These are phyloP conservation scores for Sherardia arvensis DNA, from an alignment of 257 asterid species.

Conservation along the genomic window DNA sequence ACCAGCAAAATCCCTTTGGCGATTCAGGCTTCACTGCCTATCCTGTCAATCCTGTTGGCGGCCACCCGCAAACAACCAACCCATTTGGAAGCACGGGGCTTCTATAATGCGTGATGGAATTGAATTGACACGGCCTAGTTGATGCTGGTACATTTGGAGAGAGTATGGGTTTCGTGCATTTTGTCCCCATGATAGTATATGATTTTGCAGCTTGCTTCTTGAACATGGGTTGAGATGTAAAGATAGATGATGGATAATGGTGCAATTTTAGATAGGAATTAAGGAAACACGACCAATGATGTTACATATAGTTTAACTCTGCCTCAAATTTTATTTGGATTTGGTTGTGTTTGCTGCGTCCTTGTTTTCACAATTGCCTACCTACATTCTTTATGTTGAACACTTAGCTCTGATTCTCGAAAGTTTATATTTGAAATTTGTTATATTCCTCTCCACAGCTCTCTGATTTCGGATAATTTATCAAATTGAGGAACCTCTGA, in stretches of 20 bases:
- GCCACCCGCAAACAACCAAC: conserved; percentile 54
- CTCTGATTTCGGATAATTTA: too few relatives aligned
- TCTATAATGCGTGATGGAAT: conserved; percentile 28
- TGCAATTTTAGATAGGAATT: conserved; percentile 10
- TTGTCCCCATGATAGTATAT: conserved; percentile 7
- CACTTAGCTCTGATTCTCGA: background rate
- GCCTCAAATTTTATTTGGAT: background rate
- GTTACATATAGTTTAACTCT: background rate
- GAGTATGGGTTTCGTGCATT: conserved; percentile 22
- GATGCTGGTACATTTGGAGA: conserved; percentile 28
- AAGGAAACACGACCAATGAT: background rate
- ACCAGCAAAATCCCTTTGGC: conserved; percentile 70
- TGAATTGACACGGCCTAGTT: conserved; percentile 33
- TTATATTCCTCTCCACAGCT: background rate
- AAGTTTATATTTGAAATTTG: background rate
- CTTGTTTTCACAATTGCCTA: background rate
- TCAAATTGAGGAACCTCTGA: too few relatives aligned
- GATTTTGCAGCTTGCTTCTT: conserved; percentile 18
- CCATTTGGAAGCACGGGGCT: conserved; percentile 71
- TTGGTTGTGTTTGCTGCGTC: background rate
- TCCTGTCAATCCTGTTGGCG: conserved; percentile 30
- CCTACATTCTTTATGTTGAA: background rate
- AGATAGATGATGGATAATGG: conserved; percentile 17
- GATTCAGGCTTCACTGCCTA: conserved; percentile 59
- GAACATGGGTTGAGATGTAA: conserved; percentile 30